Base-by-base conservation (phyloP, 129 eudicot species). In the Centaurea solstitialis region DNA sequence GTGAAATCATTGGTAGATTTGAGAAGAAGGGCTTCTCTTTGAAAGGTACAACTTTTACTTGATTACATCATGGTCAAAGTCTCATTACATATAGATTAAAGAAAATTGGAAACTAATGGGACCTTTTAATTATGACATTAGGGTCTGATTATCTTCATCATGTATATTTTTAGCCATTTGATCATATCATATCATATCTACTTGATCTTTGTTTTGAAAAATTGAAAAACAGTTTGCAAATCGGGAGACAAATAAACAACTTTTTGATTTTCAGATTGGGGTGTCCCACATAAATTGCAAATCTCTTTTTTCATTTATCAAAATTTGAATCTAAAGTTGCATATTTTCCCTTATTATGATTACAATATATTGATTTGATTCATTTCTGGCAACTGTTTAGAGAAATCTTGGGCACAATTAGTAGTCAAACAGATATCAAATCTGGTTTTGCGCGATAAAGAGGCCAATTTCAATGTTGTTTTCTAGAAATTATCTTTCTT, bases 21-120 rank as follows among this genome's bases (percentile, higher is more conserved):
- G 99, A 94, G 92, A 90, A 94, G 97, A 94, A 94, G 69, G 99
- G 99, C 9, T 92, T 94, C 90, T 47, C 93, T 22, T 82, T 94
- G 84, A 94, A 92, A 92, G 99, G 99, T 92, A 88, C 70, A 17
- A 35, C 4, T 68, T 76, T n/a, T 64, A 26, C 61, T 59, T 62
- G 66, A 24, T 72, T 75, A 50, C 61, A 15, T 71, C 61, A 15
- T 71, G 72, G 72, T 68, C 68, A 53, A 79, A 68, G 23, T 69
- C 64, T 68, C 12, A 2, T 64, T 43, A 6, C 15, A 67, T 22
- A 35, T 39, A 50, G 66, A 24, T 74, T 57, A 66, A 47, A 40
- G 64, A 57, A 35, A 70, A 26, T 79, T 72, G 65, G 24, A 67
- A 22, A 66, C 11, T 76, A 37, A 69, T 82, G 83, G 88, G 75